phyloP scores from a whole-genome alignment of 139 green algal genomes.

The Prasinococcaceae sp. region DNA sequence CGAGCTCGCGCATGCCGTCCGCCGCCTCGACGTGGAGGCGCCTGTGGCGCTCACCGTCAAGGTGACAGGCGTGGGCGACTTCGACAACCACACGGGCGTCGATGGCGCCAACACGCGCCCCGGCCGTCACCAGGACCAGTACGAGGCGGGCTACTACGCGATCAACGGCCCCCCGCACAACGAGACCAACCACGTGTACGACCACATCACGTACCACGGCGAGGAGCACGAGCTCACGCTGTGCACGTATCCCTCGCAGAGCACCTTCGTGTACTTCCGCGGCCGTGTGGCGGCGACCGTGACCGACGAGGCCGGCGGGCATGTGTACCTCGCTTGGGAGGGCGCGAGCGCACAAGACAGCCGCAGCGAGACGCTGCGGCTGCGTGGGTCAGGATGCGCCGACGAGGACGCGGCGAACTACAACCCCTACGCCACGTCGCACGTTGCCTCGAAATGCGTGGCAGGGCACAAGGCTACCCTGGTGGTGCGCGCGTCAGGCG shows the following conservation, averaged over 20 bases:
- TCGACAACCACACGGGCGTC: not conserved
- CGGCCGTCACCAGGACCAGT: not conserved
- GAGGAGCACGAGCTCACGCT: not conserved
- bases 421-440: not conserved
- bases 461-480: not conserved
- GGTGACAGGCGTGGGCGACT: not conserved
- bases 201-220: not conserved
- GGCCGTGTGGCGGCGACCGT: not conserved
- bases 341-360: not conserved
- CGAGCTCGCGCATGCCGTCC: not conserved
- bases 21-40: not conserved
- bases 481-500: not conserved
- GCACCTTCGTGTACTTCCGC: not conserved
- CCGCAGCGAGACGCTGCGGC: not conserved
- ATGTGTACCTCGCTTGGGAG: not conserved
- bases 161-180: constrained; percentile 1
- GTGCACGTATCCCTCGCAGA: not conserved
- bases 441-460: constrained; percentile 1
- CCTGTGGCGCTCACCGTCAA: not conserved
- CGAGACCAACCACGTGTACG: not conserved
- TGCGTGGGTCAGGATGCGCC: not conserved
- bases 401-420: not conserved
- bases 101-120: too few species aligned
- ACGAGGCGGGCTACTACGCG: not conserved
- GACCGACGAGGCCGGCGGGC: not conserved